Evolutionary conservation across 2,329 filamentous ascomycete genomes (phyloP), one percentile per base, ranked within the genome.

Genomic region (Exophiala oligosperma): DNA sequence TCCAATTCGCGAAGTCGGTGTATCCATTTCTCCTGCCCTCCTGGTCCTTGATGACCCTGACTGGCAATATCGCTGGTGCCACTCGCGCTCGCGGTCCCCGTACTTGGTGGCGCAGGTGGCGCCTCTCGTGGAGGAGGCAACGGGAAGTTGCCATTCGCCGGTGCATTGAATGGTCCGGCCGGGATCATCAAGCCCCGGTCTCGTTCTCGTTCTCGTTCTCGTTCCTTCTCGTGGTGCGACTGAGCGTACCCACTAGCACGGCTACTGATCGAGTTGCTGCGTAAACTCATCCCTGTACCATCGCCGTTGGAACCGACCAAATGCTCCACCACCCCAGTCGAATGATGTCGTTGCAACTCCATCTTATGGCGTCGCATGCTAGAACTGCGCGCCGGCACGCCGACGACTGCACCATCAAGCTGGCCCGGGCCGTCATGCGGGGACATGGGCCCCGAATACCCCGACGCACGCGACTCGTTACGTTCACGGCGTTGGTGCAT

Each of bases 1-100:
- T 99, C 94, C 66, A 97, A 78, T 70, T 97, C 92, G 57, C 91
- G 86, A 35, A 97, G 79, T 5, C 94, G 80, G 63, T 96, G 84
- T 64, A 95, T 86, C 91, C 91, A 96, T 65, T 89, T 85, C 64
- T 90, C 87, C 66, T 93, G 88, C 40, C 79, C 32, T 35, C 79
- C 1, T 77, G 56, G n/a, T 49, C 62, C 28, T 46, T 53, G 28
- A 49, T 51, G 35, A 26, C 57, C 9, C 57, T 54, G 32, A 62
- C 63, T 63, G 29, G 56, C 60, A 44, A 64, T 59, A 21, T 65
- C 63, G n/a, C 40, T 43, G 4, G 40, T 43, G n/a, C 40, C 40
- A 23, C 40, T 43, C 40, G 40, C 40, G n/a, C n/a, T 17, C 40
- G 40, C 40, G 4, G 60, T 61, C 12, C 52, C 57, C 6, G 53